Base-by-base conservation (phyloP, 192 early-diverging fungal species). In the Gonapodya sp. region DNA sequence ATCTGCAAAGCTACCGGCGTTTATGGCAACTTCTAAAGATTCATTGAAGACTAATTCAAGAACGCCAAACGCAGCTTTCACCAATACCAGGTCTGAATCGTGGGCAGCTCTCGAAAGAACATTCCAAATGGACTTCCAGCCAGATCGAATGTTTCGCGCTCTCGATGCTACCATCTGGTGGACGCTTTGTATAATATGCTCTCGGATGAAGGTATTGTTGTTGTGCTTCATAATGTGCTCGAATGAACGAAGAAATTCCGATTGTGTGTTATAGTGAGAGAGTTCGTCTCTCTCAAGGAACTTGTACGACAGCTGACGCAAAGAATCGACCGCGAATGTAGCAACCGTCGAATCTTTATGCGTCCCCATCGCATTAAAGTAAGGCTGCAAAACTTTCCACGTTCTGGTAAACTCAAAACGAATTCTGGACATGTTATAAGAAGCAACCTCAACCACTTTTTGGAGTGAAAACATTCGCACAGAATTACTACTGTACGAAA, bases 381-480 rank as follows among this genome's bases (percentile, higher is more conserved):
- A 34, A 14, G 36, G 80, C 34, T 36, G 78, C 33, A 82, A 34
- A 73, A 35, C 73, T 72, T 35, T 36, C 79, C 78, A 82, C 36
- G 24, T 79, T 1, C 64, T 31, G 24, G 35, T 72, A 80, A 36
- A 78, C 46, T 78, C 74, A 33, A 77, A 77, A 16, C 75, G 35
- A 81, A 35, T 81, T 31, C 80, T 73, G 35, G 36, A 73, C 80
- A 81, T 81, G 2, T 81, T 81, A 36, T 81, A 81, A 2, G 36
- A 81, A 1, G 80, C 79, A 32, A 81, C 79, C 35, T 81, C 80
- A 0, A 81, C 80, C 16, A 81, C 79, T 2, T 81, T 81, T 31
- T 81, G 80, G 79, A 81, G 80, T 0, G 80, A 81, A 36, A 79
- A 81, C 80, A 81, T 81, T n/a, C 80, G 8, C 32, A 64, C 46